Conservation (phyloP, 257 asterid species). For the Agastache rugosa region DNA sequence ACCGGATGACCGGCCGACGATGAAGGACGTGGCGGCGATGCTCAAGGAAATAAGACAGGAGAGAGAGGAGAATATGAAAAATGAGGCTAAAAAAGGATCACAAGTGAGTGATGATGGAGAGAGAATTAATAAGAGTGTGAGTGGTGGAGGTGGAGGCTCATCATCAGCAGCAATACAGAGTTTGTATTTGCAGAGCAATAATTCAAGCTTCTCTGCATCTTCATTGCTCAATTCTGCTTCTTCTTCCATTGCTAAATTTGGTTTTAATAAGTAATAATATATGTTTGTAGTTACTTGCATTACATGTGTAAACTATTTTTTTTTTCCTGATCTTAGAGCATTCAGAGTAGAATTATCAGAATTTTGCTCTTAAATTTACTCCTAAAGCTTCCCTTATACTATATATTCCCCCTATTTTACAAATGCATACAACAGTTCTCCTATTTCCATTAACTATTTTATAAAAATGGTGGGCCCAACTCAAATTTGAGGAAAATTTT, state of each 20-base stretch:
- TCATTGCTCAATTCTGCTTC: slow-evolving; percentile 65
- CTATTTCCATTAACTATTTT: too few relatives aligned
- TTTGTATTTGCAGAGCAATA: slow-evolving; percentile 60
- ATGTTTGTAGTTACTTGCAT: slow-evolving; percentile 2
- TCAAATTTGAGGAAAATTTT: too few relatives aligned
- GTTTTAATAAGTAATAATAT: slow-evolving; percentile 39
- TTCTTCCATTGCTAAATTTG: slow-evolving; percentile 50
- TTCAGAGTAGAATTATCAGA: too few relatives aligned
- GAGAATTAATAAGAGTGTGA: slow-evolving; percentile 27
- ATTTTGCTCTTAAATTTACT: too few relatives aligned
- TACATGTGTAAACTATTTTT: slow-evolving; percentile 4
- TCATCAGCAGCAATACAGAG: slow-evolving; percentile 57
- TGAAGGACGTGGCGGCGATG: slow-evolving; percentile 89
- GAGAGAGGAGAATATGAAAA: slow-evolving; percentile 60
- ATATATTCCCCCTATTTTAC: too few relatives aligned
- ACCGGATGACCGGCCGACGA: slow-evolving; percentile 79
- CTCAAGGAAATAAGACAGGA: slow-evolving; percentile 71
- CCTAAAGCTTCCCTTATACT: too few relatives aligned
- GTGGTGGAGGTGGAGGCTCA: slow-evolving; percentile 45
- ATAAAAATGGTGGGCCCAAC: too few relatives aligned
- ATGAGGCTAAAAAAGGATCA: slow-evolving; percentile 49
- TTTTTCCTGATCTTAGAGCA: neutral
- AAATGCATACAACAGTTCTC: too few relatives aligned
- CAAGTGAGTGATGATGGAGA: slow-evolving; percentile 34
- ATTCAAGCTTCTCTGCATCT: slow-evolving; percentile 78